Evolutionary conservation across 768 basidiomycete genomes (phyloP).

Genomic region (Termitomyces sp.): DNA sequence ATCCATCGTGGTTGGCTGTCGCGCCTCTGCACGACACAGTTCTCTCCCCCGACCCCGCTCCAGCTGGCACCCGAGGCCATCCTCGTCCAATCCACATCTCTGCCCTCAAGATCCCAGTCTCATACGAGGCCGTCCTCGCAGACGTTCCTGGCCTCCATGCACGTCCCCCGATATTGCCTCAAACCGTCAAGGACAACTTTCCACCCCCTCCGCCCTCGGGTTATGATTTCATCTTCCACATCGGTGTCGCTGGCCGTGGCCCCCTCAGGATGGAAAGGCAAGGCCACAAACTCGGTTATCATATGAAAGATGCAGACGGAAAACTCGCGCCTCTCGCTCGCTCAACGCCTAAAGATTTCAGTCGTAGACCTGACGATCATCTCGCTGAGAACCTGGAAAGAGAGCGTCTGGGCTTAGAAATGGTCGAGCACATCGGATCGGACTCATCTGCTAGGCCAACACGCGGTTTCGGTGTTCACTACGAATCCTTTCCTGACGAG

Average conservation of each 20-base stretch:
- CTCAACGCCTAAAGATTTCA: slow-evolving; percentile 34
- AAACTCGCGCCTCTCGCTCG: slow-evolving; percentile 48
- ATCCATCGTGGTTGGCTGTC: slow-evolving; percentile 73
- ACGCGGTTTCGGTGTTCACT: slow-evolving; percentile 41
- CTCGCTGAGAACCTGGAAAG: slow-evolving; percentile 31
- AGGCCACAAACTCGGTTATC: slow-evolving; percentile 65
- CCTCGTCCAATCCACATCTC: slow-evolving; percentile 53
- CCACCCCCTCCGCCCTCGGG: slow-evolving; percentile 39
- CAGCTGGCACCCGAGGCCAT: slow-evolving; percentile 8
- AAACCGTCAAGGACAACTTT: slow-evolving; percentile 24
- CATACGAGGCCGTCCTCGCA: slow-evolving; percentile 50
- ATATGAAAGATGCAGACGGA: slow-evolving; percentile 59
- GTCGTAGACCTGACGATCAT: slow-evolving; percentile 28
- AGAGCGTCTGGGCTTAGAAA: slow-evolving; percentile 32
- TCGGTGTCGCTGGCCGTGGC: slow-evolving; percentile 63
- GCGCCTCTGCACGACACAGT: slow-evolving; percentile 53
- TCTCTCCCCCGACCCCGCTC: slow-evolving; percentile 32
- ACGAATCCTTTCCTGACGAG: slow-evolving; percentile 51
- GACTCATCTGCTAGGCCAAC: slow-evolving; percentile 31
- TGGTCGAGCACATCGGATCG: slow-evolving; percentile 24
- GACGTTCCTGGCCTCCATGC: slow-evolving; percentile 54
- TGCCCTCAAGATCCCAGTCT: slow-evolving; percentile 49
- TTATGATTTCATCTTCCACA: slow-evolving; percentile 67
- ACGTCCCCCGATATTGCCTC: slow-evolving; percentile 48
- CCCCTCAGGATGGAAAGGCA: slow-evolving; percentile 56